Base-by-base conservation (phyloP, 1,284 basidiomycete genomes). In the Moesziomyces antarcticus region DNA sequence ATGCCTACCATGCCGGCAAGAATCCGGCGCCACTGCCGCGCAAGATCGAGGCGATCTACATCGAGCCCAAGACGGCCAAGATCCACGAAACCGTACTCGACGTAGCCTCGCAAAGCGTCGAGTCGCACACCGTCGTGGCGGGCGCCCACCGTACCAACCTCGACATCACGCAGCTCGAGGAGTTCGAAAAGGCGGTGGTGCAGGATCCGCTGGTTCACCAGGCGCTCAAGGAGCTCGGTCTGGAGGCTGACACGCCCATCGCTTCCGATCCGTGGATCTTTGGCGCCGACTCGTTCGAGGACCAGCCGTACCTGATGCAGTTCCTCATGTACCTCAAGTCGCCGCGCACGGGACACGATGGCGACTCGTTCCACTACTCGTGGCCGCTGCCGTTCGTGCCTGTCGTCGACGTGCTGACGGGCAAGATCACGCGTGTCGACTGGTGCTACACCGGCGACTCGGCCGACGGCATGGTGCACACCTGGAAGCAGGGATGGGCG, bases 351-450 rank as follows among this genome's bases (percentile, higher is more conserved):
- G 63, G 43, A 3, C 25, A 56, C 33, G 61, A 79, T 41, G 61
- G 59, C 3, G 74, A 83, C 50, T 70, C 75, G 40, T 80, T 78
- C 69, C 84, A 85, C 75, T 85, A 85, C 70, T 73, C 84, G 27
- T 73, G 74, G 18, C 85, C 85, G 1, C 66, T 85, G 8, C 85
- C 85, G 5, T 65, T 86, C 49, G 68, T 84, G 22, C 85, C 85
- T 5, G 75, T 80, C 30, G 63, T 85, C 45, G 69, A 72, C 42
- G 76, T 79, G 21, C 67, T 80, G 64, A 54, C 61, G 40, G 78
- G 80, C 20, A 59, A 72, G 53, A 56, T 84, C 14, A 42, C 49
- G 1, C 52, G 61, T 8, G 66, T 83, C 41, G 73, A 81, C 22
- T 82, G 75, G 63, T 77, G 79, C 58, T 81, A 64, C 56, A 80